Conservation (phyloP, 768 basidiomycete genomes). For the Trichaptum fuscoviolaceum region DNA sequence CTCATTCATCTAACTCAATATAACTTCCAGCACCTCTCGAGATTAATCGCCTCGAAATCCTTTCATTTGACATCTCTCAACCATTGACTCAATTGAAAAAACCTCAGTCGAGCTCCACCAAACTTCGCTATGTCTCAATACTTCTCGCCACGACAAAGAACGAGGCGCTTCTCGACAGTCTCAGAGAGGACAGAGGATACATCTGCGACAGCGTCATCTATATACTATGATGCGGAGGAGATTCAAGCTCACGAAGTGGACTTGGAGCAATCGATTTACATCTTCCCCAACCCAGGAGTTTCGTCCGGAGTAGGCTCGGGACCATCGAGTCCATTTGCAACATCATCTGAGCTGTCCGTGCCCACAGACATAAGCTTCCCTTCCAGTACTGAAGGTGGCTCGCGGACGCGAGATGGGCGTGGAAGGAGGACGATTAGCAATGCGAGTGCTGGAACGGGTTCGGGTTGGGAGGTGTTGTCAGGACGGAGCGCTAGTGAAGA, state of each 20-base stretch:
- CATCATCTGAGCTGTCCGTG: background rate
- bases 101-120: no score
- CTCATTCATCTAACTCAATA: background rate
- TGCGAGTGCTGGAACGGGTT: background rate
- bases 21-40: background rate
- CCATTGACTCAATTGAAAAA: no score
- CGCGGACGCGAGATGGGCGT: background rate
- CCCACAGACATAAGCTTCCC: background rate
- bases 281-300: background rate
- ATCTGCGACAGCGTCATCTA: background rate
- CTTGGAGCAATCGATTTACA: background rate
- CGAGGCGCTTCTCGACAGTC: background rate
- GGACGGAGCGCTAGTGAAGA: background rate
- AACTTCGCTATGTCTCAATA: background rate
- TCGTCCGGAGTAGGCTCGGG: background rate
- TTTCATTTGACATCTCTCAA: background rate
- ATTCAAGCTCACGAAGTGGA: background rate
- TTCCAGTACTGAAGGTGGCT: background rate
- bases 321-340: background rate
- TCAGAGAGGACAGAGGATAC: background rate
- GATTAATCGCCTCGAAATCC: background rate
- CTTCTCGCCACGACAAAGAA: background rate
- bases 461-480: background rate
- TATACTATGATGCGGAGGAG: background rate
- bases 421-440: background rate